Evolutionary conservation across 2,329 filamentous ascomycete species (phyloP).

Genomic region (Fonsecaea monophora): DNA sequence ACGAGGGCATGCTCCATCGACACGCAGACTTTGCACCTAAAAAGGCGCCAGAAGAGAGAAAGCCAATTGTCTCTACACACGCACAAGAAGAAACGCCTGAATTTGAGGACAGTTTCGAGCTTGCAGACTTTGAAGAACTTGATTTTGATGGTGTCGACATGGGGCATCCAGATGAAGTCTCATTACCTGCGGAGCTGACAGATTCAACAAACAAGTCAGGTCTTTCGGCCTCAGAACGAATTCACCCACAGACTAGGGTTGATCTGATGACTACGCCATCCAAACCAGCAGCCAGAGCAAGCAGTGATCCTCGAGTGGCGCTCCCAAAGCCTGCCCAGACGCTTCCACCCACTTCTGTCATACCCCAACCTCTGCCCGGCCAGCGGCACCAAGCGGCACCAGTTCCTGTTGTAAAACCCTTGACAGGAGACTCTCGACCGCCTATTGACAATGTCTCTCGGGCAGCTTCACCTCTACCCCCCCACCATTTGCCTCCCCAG

Average conservation of each 20-base stretch:
- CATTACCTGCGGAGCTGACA: slow-evolving; percentile 55
- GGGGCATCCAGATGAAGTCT: slow-evolving; percentile 78
- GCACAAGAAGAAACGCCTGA: slow-evolving; percentile 23
- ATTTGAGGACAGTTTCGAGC: slow-evolving; percentile 46
- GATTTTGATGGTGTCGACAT: slow-evolving; percentile 75
- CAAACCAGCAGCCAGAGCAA: slow-evolving; percentile 26
- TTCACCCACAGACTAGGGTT: slow-evolving; percentile 17
- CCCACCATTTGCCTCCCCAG: slow-evolving; percentile 31
- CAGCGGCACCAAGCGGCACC: slow-evolving; percentile 24
- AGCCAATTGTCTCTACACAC: slow-evolving; percentile 39
- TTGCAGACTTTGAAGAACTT: slow-evolving; percentile 73
- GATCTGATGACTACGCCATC: slow-evolving; percentile 34
- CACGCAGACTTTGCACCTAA: slow-evolving; percentile 73
- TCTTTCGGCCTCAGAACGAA: slow-evolving; percentile 29
- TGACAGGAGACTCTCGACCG: slow-evolving; percentile 12
- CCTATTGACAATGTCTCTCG: slow-evolving; percentile 19
- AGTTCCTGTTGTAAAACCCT: slow-evolving; percentile 12
- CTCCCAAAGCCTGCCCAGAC: slow-evolving; percentile 8
- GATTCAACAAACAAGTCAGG: slow-evolving; percentile 36
- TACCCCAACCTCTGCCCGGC: slow-evolving; percentile 33
- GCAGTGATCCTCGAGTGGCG: slow-evolving; percentile 5
- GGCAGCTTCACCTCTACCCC: slow-evolving; percentile 35
- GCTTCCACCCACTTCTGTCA: slow-evolving; percentile 9
- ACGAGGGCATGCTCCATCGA: slow-evolving; percentile 79
- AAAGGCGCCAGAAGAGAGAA: slow-evolving; percentile 61